These are phyloP conservation scores for Neurospora hispaniola DNA, from an alignment of 495 filamentous ascomycete genomes.

Conservation along the genomic window DNA sequence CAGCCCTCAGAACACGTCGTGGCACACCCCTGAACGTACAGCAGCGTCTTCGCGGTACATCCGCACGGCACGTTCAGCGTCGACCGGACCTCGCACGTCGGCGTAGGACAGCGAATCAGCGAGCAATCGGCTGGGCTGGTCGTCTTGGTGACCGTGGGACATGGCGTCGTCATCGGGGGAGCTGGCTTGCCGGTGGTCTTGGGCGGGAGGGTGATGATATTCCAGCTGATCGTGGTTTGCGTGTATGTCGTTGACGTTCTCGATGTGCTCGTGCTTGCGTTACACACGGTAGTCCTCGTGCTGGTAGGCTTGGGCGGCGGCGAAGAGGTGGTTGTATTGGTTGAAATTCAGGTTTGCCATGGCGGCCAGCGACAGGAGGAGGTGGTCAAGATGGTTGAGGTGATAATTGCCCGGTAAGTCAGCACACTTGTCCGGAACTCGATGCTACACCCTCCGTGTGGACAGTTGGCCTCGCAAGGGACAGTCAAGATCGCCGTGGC, in stretches of 20 bases:
- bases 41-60: conserved; percentile 26
- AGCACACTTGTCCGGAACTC: conserved; percentile 15
- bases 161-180: conserved; percentile 9
- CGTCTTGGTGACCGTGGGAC: conserved; percentile 30
- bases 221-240: conserved; percentile 13
- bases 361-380: conserved; percentile 4
- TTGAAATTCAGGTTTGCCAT: not conserved
- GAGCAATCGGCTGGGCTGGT: conserved; percentile 28
- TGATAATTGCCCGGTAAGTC: conserved; percentile 13
- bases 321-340: not conserved
- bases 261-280: conserved; percentile 2
- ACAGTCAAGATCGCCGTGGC: conserved; percentile 20
- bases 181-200: conserved; percentile 1
- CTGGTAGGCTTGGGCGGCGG: conserved; percentile 1
- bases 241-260: conserved; percentile 3
- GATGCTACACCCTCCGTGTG: conserved; percentile 22
- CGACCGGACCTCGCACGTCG: conserved; percentile 25
- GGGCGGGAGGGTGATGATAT: conserved; percentile 17
- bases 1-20: conserved; percentile 28
- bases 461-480: conserved; percentile 23
- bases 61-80: conserved; percentile 27
- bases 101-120: conserved; percentile 30
- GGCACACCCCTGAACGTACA: conserved; percentile 30
- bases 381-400: conserved; percentile 4
- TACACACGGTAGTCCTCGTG: not conserved